A percentile compares a stretch with the other conserved stretches of the same genome.
Conservation (phyloP, 1,284 basidiomycete genomes). For the Cerioporus squamosus region DNA sequence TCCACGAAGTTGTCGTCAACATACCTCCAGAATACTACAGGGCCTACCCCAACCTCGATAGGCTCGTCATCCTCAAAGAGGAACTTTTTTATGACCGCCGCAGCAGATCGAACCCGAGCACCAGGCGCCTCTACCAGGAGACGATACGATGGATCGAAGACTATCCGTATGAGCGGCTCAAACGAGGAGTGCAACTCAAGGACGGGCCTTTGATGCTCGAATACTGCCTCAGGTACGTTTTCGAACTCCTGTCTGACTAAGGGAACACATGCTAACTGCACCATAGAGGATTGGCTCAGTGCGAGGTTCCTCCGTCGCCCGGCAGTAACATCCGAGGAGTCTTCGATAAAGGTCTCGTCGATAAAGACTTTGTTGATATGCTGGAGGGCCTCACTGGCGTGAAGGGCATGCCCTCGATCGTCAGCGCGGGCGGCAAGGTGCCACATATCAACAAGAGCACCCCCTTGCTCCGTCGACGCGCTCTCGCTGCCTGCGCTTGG, state of each 20-base stretch:
- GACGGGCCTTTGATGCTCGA: constrained; percentile 10
- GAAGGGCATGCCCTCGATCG: not conserved
- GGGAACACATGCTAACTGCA: not conserved
- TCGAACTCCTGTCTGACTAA: too few relatives aligned
- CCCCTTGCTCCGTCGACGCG: not conserved
- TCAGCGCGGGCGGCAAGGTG: not conserved
- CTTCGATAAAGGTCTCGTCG: not conserved
- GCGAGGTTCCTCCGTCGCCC: not conserved
- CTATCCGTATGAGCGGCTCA: not conserved
- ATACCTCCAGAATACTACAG: not conserved
- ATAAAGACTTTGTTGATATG: not conserved
- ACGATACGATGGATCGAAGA: not conserved
- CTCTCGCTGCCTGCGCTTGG: constrained; percentile 1
- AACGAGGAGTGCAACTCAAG: not conserved
- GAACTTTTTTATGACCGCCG: constrained; percentile 9
- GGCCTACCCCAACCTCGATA: not conserved
- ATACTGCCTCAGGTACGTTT: constrained; percentile 1
- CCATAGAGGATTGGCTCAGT: not conserved
- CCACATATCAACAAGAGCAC: not conserved
- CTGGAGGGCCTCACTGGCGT: not conserved
- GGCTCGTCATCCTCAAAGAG: constrained; percentile 4
- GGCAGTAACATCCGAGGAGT: not conserved
- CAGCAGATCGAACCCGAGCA: not conserved
- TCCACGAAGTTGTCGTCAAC: not conserved
- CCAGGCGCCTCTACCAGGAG: not conserved